Evolutionary conservation across 2,329 filamentous ascomycete species (phyloP).

Genomic region (Elsinoe ampelina): DNA sequence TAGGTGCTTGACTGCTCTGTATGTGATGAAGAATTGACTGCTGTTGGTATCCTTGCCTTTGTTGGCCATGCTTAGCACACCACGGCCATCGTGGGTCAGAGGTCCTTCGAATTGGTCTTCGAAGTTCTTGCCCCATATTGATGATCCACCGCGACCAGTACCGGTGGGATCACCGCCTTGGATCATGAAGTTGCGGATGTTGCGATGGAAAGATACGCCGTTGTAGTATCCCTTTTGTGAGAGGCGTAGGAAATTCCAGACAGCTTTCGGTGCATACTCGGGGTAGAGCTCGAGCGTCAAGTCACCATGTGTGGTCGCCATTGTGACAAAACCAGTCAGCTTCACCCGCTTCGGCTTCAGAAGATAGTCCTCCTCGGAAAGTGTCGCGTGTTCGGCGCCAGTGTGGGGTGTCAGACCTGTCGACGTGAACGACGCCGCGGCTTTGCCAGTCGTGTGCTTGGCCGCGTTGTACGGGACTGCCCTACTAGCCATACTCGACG

Average conservation of each 20-base stretch:
- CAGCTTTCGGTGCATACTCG: conserved; percentile 82
- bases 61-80: conserved; percentile 89
- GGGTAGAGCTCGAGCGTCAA: conserved; percentile 83
- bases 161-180: conserved; percentile 93
- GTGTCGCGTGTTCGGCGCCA: conserved; percentile 70
- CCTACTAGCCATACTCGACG: conserved; percentile 26
- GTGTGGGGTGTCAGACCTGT: conserved; percentile 91
- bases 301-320: conserved; percentile 76
- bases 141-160: conserved; percentile 80
- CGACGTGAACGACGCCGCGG: conserved; percentile 89
- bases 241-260: conserved; percentile 92
- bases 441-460: conserved; percentile 77
- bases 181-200: conserved; percentile 95
- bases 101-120: conserved; percentile 88
- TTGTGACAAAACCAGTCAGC: conserved; percentile 80
- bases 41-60: conserved; percentile 98
- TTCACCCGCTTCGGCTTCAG: conserved; percentile 82
- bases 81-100: conserved; percentile 69
- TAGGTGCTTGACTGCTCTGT: conserved; percentile 73
- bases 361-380: conserved; percentile 96
- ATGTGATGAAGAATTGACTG: conserved; percentile 89
- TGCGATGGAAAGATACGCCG: conserved; percentile 77
- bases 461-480: conserved; percentile 70
- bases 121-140: conserved; percentile 91
- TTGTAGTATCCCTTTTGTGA: conserved; percentile 86